phyloP scores from a whole-genome alignment of 352 stramenopile species.

The Phytopythium montanum region DNA sequence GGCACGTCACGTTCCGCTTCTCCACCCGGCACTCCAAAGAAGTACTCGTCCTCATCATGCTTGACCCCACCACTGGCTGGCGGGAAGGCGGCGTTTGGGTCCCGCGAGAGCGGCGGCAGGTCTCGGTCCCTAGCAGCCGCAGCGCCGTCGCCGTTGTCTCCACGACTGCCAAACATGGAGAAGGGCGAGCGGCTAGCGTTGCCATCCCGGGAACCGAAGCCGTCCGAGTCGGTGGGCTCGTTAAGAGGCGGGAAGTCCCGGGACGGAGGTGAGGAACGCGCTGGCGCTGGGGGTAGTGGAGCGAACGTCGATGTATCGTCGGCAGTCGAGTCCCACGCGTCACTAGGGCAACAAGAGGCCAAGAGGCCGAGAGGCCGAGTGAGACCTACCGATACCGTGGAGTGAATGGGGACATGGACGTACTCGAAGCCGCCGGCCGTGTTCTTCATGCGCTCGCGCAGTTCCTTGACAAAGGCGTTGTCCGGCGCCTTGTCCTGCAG shows the following conservation, averaged over 20 bases:
- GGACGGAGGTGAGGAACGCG: slow-evolving; percentile 6
- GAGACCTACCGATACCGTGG: background rate
- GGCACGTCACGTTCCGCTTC: slow-evolving; percentile 13
- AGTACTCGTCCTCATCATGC: slow-evolving; percentile 51
- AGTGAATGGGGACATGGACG: slow-evolving; percentile 1
- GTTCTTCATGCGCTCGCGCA: slow-evolving; percentile 49
- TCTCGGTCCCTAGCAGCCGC: slow-evolving; percentile 12
- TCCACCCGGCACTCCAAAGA: slow-evolving; percentile 28
- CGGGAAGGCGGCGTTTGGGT: slow-evolving; percentile 28
- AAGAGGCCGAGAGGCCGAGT: too few species aligned
- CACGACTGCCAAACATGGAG: slow-evolving; percentile 27
- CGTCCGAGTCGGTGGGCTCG: slow-evolving; percentile 15
- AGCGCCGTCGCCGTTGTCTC: background rate
- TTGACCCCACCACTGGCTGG: slow-evolving; percentile 11
- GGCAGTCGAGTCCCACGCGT: slow-evolving; percentile 41
- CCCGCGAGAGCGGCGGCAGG: slow-evolving; percentile 28
- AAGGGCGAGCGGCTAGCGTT: slow-evolving; percentile 33
- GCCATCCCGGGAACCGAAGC: slow-evolving; percentile 13
- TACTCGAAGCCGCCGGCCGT: slow-evolving; percentile 35
- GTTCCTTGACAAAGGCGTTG: slow-evolving; percentile 47
- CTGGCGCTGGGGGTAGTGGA: slow-evolving; percentile 8
- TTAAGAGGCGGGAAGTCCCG: background rate
- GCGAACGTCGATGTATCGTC: slow-evolving; percentile 7
- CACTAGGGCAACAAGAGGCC: slow-evolving; percentile 19
- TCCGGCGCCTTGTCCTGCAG: slow-evolving; percentile 38